Evolutionary conservation across 1,139 yeast species (phyloP), one percentile per base, ranked within the genome.

Genomic region (Saccharomyces hybrid): DNA sequence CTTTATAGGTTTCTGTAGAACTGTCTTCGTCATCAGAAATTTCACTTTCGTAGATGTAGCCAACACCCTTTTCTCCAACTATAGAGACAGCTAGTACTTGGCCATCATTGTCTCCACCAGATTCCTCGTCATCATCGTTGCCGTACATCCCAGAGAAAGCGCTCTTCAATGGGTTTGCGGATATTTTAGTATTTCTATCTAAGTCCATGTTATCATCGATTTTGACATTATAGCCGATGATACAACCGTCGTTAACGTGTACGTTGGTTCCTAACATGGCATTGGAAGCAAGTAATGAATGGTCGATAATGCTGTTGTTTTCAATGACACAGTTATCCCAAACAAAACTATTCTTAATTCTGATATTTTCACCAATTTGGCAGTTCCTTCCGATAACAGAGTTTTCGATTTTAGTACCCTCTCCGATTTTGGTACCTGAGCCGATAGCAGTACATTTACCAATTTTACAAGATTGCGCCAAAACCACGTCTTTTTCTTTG

Each of bases 381-480:
- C 97, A 91, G 59, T 86, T 79, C 62, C 91, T 82, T 14, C 99
- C 99, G 67, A 93, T 82, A 3, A 88, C 87, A 19, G 95, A 84
- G 54, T 82, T 80, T 54, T 76, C 76, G 51, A 90, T 77, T 3
- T 66, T 62, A 0, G 84, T 74, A 19, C 77, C 75, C 50, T 79
- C 80, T 46, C 85, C 86, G 60, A 93, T 83, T 48, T 76, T 78
- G 0, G 97, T 78, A 54, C 81, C 78, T 6, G 83, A 73, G 1
- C 97, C 97, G 60, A 95, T 86, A 5, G 88, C 85, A 3, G 91
- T 86, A 62, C 88, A 78, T 52, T 83, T 79, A 23, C 86, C 86
- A 58, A 89, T 80, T 60, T 82, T 83, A 73, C 97, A 89, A n/a
- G 95, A 86, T 69, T 91, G 97, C 0, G 97, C 96, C 62, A 95